A percentile compares a stretch with the other conserved stretches of the same genome.
phyloP scores from a whole-genome alignment of 768 basidiomycete genomes.

The Phylloporus sp. region DNA sequence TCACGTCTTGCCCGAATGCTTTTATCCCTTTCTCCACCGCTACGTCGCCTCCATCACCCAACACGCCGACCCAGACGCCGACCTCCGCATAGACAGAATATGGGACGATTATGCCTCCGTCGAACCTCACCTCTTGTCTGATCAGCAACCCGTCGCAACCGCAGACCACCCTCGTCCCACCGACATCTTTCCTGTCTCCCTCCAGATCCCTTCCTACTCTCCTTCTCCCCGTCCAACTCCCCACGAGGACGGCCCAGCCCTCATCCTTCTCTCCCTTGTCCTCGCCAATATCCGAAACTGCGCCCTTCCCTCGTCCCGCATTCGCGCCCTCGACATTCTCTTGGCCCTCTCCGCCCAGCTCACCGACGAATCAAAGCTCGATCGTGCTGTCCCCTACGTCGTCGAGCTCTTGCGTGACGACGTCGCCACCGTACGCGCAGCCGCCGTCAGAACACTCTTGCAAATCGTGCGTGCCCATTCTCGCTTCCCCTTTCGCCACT shows the following conservation, averaged over 20 bases:
- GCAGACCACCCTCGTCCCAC: constrained; percentile 38
- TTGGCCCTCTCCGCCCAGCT: constrained; percentile 75
- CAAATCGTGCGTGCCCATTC: constrained; percentile 64
- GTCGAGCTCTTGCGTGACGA: constrained; percentile 88
- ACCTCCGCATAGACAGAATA: constrained; percentile 74
- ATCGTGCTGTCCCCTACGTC: constrained; percentile 88
- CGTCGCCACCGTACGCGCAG: constrained; percentile 72
- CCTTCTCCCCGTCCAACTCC: constrained; percentile 45
- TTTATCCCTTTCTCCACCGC: constrained; percentile 92
- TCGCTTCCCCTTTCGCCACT: background rate
- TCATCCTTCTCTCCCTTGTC: constrained; percentile 82
- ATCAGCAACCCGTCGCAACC: constrained; percentile 39
- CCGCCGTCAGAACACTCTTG: constrained; percentile 70
- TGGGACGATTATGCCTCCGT: constrained; percentile 86
- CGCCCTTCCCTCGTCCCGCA: constrained; percentile 75
- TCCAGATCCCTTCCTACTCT: constrained; percentile 54
- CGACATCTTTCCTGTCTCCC: constrained; percentile 72
- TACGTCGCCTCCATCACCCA: constrained; percentile 82
- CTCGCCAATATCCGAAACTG: constrained; percentile 90
- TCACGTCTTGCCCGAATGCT: constrained; percentile 83
- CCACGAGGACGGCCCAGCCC: constrained; percentile 79
- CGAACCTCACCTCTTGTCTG: constrained; percentile 65
- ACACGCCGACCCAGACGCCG: constrained; percentile 55
- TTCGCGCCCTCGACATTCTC: constrained; percentile 81
- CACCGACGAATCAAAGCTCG: constrained; percentile 92